Evolutionary conservation across 2,329 filamentous ascomycete genomes (phyloP).

Genomic region (Diaporthe sp.): DNA sequence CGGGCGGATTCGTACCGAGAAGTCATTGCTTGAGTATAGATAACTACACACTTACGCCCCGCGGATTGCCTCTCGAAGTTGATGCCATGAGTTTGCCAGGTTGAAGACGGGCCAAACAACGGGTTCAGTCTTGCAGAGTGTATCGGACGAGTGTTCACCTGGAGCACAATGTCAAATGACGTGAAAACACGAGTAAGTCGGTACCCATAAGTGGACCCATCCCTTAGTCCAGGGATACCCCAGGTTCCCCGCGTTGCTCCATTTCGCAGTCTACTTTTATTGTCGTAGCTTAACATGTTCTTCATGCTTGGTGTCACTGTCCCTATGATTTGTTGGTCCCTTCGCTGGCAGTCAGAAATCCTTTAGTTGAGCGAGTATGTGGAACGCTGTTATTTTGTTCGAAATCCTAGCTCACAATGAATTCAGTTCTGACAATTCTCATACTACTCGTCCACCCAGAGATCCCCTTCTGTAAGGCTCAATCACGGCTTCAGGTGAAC

Average conservation of each 20-base stretch:
- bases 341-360: background rate
- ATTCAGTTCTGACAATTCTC: background rate
- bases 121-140: background rate
- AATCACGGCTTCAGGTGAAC: too few species aligned
- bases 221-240: background rate
- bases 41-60: background rate
- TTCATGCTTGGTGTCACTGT: background rate
- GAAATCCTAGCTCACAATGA: too few species aligned
- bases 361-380: background rate
- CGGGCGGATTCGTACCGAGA: background rate
- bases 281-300: background rate
- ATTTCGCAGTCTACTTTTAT: background rate
- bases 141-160: background rate
- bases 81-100: too few species aligned
- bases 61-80: background rate
- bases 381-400: too few species aligned
- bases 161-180: background rate
- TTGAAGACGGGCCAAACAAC: background rate
- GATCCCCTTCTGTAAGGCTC: too few species aligned
- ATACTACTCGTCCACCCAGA: too few species aligned
- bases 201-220: background rate
- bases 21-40: background rate
- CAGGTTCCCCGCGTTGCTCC: background rate
- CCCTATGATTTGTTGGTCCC: background rate
- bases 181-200: background rate